These are phyloP conservation scores for Penicillium sp. DNA, from an alignment of 2,329 filamentous ascomycete genomes.

Conservation along the genomic window DNA sequence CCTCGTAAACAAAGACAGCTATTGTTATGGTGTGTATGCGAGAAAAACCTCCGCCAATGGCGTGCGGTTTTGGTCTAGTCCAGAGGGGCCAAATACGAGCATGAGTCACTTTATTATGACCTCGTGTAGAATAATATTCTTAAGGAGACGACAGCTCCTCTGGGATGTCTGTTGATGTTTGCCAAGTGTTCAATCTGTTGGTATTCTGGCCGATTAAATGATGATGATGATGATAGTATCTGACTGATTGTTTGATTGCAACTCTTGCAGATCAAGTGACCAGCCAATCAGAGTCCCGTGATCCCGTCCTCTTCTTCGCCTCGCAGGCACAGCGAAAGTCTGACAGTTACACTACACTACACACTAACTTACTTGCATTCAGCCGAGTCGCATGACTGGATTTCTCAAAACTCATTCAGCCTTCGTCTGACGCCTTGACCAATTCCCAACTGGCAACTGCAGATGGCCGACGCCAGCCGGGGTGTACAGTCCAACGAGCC, in stretches of 20 bases:
- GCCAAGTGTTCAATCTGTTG: neutral
- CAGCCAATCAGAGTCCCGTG: neutral
- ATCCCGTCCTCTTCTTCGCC: neutral
- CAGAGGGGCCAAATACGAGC: slow-evolving; percentile 3
- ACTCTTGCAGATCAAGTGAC: neutral
- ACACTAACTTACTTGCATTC: no score
- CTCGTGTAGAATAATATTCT: neutral
- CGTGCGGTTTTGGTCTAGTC: neutral
- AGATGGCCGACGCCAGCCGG: slow-evolving; percentile 1
- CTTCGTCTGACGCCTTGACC: neutral
- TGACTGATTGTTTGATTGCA: neutral
- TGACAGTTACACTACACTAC: neutral
- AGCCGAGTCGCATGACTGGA: neutral
- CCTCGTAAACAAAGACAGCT: neutral
- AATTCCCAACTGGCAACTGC: neutral
- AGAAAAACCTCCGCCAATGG: slow-evolving; percentile 11
- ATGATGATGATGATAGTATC: neutral
- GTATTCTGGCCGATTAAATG: neutral
- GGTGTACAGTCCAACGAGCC: neutral
- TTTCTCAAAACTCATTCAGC: neutral
- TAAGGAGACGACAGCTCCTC: slow-evolving; percentile 1
- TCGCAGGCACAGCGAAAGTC: neutral
- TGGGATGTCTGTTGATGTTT: neutral
- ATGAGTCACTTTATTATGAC: slow-evolving; percentile 5
- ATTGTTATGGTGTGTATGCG: slow-evolving; percentile 5